These are phyloP conservation scores for Cenococcum geophilum DNA, from an alignment of 495 filamentous ascomycete species.

Conservation along the genomic window DNA sequence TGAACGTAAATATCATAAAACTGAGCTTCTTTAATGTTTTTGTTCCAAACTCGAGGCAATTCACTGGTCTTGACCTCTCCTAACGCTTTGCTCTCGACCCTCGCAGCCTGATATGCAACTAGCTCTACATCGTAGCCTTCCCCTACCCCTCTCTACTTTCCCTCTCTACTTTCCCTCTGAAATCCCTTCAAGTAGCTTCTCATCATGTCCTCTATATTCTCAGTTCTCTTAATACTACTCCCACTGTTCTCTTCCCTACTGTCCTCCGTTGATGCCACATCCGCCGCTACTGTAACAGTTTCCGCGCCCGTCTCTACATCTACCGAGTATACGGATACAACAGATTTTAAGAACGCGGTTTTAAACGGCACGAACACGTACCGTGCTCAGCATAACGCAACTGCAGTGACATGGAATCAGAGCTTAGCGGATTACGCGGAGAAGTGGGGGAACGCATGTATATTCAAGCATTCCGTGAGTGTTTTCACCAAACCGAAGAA, in stretches of 20 bases:
- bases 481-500: neutral
- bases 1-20: neutral
- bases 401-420: slow-evolving; percentile 57
- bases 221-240: neutral
- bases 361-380: slow-evolving; percentile 64
- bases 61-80: neutral
- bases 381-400: slow-evolving; percentile 58
- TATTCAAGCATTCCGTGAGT: slow-evolving; percentile 58
- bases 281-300: neutral
- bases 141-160: neutral
- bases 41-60: neutral
- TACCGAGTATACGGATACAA: slow-evolving; percentile 45
- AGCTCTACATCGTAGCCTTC: neutral
- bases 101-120: neutral
- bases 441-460: slow-evolving; percentile 49
- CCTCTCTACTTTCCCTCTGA: neutral
- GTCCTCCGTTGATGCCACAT: neutral
- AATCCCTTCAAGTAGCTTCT: neutral
- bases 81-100: neutral
- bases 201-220: neutral
- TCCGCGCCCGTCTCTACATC: slow-evolving; percentile 3
- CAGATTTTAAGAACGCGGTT: slow-evolving; percentile 51
- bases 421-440: slow-evolving; percentile 53
- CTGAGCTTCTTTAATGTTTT: neutral
- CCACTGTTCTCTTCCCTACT: neutral